Percentiles rank a stretch among this genome's conserved stretches.
These are phyloP conservation scores for Arachis stenosperma DNA, from an alignment of 306 rosid genomes.

Conservation along the genomic window DNA sequence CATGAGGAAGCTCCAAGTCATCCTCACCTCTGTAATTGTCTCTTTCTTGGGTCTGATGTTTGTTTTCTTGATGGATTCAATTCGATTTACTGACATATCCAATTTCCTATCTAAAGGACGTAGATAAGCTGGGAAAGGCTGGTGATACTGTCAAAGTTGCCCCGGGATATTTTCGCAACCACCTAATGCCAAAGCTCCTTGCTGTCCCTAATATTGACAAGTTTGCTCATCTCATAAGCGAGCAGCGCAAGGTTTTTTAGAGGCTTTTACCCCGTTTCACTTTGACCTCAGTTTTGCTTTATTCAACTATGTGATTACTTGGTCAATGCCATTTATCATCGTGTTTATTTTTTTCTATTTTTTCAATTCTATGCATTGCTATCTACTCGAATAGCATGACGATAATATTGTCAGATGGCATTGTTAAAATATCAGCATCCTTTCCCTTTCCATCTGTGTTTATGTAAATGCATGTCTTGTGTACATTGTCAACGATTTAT, in stretches of 20 bases:
- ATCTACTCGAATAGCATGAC: constrained; percentile 3
- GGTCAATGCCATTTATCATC: constrained; percentile 24
- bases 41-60: constrained; percentile 11
- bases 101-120: constrained; percentile 50
- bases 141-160: constrained; percentile 93
- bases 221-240: constrained; percentile 71
- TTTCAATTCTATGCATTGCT: constrained; percentile 3
- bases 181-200: constrained; percentile 90
- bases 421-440: constrained; percentile 5
- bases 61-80: constrained; percentile 13
- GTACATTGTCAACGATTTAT: constrained; percentile 15
- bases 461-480: constrained; percentile 3
- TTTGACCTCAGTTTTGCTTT: constrained; percentile 7
- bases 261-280: background rate
- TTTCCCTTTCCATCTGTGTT: constrained; percentile 21
- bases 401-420: constrained; percentile 6
- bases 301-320: background rate
- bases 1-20: constrained; percentile 77
- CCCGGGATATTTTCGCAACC: constrained; percentile 89
- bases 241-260: constrained; percentile 68
- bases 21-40: constrained; percentile 66
- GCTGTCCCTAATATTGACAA: constrained; percentile 92
- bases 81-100: background rate
- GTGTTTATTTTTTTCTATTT: constrained; percentile 1
- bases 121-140: constrained; percentile 83